phyloP scores from a whole-genome alignment of 768 basidiomycete genomes.

The Cyclocybe aegerita region DNA sequence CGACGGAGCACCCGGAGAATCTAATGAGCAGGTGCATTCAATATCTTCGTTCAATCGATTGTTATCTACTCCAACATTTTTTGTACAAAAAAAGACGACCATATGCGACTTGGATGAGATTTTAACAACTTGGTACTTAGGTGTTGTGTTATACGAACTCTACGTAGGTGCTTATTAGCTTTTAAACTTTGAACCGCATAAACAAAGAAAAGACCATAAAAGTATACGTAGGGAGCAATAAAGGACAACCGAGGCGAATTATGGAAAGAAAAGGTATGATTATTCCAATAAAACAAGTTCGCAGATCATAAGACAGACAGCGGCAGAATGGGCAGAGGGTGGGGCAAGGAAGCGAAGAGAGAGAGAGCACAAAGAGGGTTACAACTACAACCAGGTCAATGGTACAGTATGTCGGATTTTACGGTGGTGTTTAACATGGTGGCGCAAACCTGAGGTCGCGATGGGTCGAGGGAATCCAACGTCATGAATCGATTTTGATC shows the following conservation, averaged over 20 bases:
- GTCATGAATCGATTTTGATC: constrained; percentile 32
- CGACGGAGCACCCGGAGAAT: not conserved
- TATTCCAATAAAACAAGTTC: not conserved
- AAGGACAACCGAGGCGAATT: too few species aligned
- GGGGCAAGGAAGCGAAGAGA: not conserved
- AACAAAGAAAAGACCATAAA: too few species aligned
- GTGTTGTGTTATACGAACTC: too few species aligned
- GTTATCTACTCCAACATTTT: not conserved
- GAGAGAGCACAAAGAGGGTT: not conserved
- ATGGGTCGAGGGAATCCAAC: not conserved
- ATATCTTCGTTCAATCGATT: not conserved
- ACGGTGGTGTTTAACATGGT: not conserved
- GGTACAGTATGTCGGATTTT: not conserved
- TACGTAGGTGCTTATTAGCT: too few species aligned
- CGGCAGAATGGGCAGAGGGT: not conserved
- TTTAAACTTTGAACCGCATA: too few species aligned
- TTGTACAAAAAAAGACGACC: too few species aligned
- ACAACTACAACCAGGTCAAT: not conserved
- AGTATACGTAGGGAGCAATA: too few species aligned
- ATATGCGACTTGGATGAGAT: too few species aligned
- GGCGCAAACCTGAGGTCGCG: not conserved
- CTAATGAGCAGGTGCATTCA: constrained; percentile 7
- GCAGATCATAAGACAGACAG: not conserved
- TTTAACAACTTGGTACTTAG: too few species aligned
- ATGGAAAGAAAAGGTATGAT: not conserved